Evolutionary conservation across 2,329 filamentous ascomycete species (phyloP).

Genomic region (Stagonosporopsis cucurbitacearum): DNA sequence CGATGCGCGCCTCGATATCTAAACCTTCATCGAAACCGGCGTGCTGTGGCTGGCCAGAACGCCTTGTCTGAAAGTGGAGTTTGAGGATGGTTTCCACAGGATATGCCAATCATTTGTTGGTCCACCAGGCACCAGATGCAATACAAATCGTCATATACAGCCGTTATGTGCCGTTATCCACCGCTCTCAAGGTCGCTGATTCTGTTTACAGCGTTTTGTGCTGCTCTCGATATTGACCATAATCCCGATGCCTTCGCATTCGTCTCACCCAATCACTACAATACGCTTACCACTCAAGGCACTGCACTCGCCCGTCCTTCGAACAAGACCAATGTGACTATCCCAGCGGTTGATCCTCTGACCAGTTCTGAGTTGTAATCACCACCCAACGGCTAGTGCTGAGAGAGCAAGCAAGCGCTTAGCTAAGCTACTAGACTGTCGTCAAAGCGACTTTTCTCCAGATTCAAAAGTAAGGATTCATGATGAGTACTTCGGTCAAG

Average conservation of each 20-base stretch:
- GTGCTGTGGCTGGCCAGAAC: neutral
- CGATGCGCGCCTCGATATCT: neutral
- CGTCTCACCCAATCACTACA: neutral
- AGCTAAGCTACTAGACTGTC: conserved; percentile 4
- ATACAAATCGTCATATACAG: neutral
- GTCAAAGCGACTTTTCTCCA: neutral
- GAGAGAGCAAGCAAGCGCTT: neutral
- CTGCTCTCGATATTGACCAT: neutral
- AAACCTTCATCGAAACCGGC: neutral
- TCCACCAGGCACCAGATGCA: neutral
- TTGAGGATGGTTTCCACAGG: neutral
- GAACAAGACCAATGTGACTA: neutral
- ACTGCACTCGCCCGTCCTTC: neutral
- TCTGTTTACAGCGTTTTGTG: neutral
- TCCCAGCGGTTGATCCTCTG: neutral
- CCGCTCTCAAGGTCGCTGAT: neutral
- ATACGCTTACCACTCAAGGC: neutral
- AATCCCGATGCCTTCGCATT: neutral
- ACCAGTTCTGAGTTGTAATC: neutral
- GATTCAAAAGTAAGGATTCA: neutral
- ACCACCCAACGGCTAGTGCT: neutral
- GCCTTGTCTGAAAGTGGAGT: neutral
- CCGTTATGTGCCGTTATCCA: neutral
- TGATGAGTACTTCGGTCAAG: neutral
- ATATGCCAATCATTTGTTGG: neutral